These are phyloP conservation scores for Hymenoscyphus fructigenus DNA, from an alignment of 2,329 filamentous ascomycete species.

Conservation along the genomic window DNA sequence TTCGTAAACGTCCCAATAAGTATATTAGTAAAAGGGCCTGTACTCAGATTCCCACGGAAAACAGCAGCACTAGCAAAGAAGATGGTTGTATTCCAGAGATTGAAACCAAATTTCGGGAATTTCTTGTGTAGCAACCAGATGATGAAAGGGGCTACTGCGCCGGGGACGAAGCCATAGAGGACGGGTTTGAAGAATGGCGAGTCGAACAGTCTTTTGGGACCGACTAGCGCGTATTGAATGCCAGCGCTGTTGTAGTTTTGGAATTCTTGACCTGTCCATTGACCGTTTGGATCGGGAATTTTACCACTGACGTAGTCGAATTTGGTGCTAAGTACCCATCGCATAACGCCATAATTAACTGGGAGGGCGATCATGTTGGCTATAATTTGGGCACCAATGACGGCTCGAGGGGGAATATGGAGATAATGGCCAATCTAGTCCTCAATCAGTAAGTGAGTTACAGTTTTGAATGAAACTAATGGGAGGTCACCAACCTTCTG, in stretches of 20 bases:
- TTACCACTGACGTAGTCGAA: slow-evolving; percentile 52
- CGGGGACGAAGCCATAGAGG: slow-evolving; percentile 54
- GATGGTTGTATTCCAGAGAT: slow-evolving; percentile 62
- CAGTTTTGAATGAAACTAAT: no score
- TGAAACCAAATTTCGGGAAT: slow-evolving; percentile 51
- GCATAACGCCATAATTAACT: slow-evolving; percentile 60
- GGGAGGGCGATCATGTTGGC: slow-evolving; percentile 58
- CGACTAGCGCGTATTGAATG: slow-evolving; percentile 60
- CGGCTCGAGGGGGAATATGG: slow-evolving; percentile 57
- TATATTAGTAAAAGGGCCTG: slow-evolving; percentile 56
- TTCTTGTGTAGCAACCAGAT: slow-evolving; percentile 51
- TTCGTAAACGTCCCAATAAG: slow-evolving; percentile 60
- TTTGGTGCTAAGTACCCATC: slow-evolving; percentile 59
- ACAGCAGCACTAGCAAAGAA: slow-evolving; percentile 55
- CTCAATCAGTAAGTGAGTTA: no score
- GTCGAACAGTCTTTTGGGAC: slow-evolving; percentile 25
- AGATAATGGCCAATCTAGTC: slow-evolving; percentile 57
- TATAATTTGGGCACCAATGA: slow-evolving; percentile 62
- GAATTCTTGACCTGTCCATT: slow-evolving; percentile 60
- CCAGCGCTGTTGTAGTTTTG: slow-evolving; percentile 52
- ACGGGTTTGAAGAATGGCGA: slow-evolving; percentile 42
- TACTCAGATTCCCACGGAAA: slow-evolving; percentile 62
- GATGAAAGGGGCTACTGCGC: slow-evolving; percentile 45
- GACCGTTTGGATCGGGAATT: slow-evolving; percentile 53
- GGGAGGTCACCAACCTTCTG: slow-evolving; percentile 42